Evolutionary conservation across 2,329 filamentous ascomycete genomes (phyloP).

Genomic region (Ilyonectria mors-panacis): DNA sequence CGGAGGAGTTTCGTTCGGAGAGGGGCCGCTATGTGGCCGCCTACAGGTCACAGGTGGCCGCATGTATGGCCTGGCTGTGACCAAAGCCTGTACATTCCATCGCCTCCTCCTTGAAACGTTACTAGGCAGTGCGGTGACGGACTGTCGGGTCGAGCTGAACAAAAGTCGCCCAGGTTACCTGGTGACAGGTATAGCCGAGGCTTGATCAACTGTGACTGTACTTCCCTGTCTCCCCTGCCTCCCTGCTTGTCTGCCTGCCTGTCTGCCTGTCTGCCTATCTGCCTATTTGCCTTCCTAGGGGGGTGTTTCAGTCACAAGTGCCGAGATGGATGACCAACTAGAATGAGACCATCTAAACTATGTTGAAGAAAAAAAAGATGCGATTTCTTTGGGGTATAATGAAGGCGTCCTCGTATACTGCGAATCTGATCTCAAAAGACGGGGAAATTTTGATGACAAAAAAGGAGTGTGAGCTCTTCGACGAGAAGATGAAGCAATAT

Average conservation of each 20-base stretch:
- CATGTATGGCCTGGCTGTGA: slow-evolving; percentile 37
- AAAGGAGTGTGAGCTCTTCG: slow-evolving; percentile 49
- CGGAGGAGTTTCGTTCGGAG: background rate
- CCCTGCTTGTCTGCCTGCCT: background rate
- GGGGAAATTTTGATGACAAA: slow-evolving; percentile 22
- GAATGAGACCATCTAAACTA: slow-evolving; percentile 23
- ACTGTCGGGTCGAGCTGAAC: slow-evolving; percentile 33
- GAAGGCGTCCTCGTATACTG: slow-evolving; percentile 35
- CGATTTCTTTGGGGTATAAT: slow-evolving; percentile 44
- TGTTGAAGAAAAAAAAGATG: slow-evolving; percentile 21
- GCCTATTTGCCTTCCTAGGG: background rate
- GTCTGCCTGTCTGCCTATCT: slow-evolving; percentile 3
- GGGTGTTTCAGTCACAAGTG: slow-evolving; percentile 20
- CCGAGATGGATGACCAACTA: background rate
- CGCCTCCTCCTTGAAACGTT: slow-evolving; percentile 32
- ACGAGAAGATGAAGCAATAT: slow-evolving; percentile 54
- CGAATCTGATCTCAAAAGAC: slow-evolving; percentile 27
- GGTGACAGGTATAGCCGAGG: slow-evolving; percentile 8
- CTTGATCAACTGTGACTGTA: background rate
- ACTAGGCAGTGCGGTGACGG: slow-evolving; percentile 27
- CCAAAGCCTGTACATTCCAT: slow-evolving; percentile 22
- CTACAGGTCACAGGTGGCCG: slow-evolving; percentile 26
- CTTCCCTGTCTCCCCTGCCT: background rate
- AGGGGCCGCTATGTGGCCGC: slow-evolving; percentile 17
- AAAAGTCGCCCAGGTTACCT: slow-evolving; percentile 18